Conservation (phyloP, 306 rosid species). For the Fagus crenata region DNA sequence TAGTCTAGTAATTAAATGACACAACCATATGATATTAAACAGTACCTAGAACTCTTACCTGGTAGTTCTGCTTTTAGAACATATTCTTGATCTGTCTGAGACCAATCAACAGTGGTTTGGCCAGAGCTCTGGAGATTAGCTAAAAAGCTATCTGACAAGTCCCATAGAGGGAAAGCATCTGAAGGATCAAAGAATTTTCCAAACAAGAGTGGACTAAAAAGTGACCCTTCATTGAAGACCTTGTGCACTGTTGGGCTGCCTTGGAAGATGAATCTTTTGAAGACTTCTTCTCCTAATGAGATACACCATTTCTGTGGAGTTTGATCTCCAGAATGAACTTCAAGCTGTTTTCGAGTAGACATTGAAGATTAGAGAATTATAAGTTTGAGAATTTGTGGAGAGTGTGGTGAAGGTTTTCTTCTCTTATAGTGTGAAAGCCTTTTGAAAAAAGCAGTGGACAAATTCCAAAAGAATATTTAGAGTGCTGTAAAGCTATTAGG, state of each 20-base stretch:
- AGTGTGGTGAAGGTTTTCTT: slow-evolving; percentile 35
- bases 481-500: slow-evolving; percentile 66
- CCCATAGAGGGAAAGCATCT: slow-evolving; percentile 97
- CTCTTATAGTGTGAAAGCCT: slow-evolving; percentile 55
- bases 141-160: slow-evolving; percentile 70
- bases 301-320: slow-evolving; percentile 76
- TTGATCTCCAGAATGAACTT: slow-evolving; percentile 64
- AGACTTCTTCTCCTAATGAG: slow-evolving; percentile 72
- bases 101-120: slow-evolving; percentile 72
- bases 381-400: slow-evolving; percentile 36
- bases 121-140: slow-evolving; percentile 56
- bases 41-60: slow-evolving; percentile 43
- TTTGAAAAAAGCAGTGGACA: slow-evolving; percentile 47
- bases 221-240: slow-evolving; percentile 78
- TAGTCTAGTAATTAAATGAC: slow-evolving; percentile 9
- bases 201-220: slow-evolving; percentile 88
- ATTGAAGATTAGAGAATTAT: slow-evolving; percentile 16
- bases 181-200: slow-evolving; percentile 96
- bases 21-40: not conserved
- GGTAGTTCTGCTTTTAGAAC: slow-evolving; percentile 74
- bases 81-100: slow-evolving; percentile 62
- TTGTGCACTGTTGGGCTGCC: slow-evolving; percentile 51
- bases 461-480: slow-evolving; percentile 68
- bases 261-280: slow-evolving; percentile 59
- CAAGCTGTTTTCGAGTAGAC: slow-evolving; percentile 57